Evolutionary conservation across 805 yeast genomes (phyloP).

Genomic region (Geotrichum ghanense): DNA sequence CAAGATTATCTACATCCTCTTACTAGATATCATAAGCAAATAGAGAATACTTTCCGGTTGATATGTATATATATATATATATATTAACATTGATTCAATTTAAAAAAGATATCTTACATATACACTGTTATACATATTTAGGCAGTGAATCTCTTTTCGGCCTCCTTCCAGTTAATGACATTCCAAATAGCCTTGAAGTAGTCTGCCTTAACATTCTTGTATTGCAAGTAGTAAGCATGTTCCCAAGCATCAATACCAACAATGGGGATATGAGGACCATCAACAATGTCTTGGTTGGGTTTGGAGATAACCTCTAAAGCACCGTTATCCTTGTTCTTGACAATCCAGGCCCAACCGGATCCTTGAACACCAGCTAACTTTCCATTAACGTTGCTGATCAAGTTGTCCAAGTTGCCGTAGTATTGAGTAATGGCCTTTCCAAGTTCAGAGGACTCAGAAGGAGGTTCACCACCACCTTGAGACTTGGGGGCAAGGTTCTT

Average conservation of each 20-base stretch:
- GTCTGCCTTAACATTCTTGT: constrained; percentile 82
- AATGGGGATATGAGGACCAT: constrained; percentile 58
- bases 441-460: constrained; percentile 44
- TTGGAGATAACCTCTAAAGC: constrained; percentile 71
- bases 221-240: constrained; percentile 90
- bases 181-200: constrained; percentile 93
- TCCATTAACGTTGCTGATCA: constrained; percentile 51
- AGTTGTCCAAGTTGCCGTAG: constrained; percentile 62
- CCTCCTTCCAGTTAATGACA: constrained; percentile 89
- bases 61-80: too few species aligned
- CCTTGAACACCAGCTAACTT: constrained; percentile 85
- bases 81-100: too few species aligned
- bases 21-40: not conserved
- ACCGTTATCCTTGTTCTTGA: constrained; percentile 60
- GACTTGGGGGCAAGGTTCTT: constrained; percentile 69
- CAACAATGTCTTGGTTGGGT: constrained; percentile 77
- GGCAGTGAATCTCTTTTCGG: constrained; percentile 44
- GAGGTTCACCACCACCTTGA: constrained; percentile 63
- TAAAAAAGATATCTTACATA: not conserved
- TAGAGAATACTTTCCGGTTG: not conserved
- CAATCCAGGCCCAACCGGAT: constrained; percentile 92
- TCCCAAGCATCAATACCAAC: constrained; percentile 95
- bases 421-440: constrained; percentile 47
- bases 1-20: too few species aligned
- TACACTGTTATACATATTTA: constrained; percentile 2